Evolutionary conservation across 2,329 filamentous ascomycete genomes (phyloP).

Genomic region (Cladophialophora yegresii): DNA sequence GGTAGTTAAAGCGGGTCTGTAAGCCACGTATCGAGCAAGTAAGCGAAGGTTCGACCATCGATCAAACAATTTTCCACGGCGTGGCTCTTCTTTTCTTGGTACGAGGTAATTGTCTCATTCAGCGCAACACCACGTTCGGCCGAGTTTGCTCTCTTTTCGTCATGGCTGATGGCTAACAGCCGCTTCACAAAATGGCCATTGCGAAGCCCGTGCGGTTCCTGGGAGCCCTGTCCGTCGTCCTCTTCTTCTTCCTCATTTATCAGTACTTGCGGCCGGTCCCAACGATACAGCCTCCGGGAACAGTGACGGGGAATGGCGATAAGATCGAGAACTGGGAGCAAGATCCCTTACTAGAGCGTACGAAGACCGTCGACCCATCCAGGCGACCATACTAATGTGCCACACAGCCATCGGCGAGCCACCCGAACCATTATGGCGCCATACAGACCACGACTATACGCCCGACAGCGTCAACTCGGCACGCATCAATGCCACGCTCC

Average conservation of each 20-base stretch:
- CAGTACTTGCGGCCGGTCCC: constrained; percentile 66
- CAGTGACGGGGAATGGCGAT: constrained; percentile 44
- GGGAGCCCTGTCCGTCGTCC: constrained; percentile 67
- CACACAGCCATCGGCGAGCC: constrained; percentile 76
- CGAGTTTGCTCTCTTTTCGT: background rate
- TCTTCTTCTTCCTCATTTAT: constrained; percentile 78
- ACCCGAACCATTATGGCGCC: constrained; percentile 70
- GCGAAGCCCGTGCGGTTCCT: constrained; percentile 81
- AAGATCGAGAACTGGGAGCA: constrained; percentile 62
- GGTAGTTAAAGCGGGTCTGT: background rate
- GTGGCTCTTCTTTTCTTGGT: background rate
- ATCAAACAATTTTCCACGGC: background rate
- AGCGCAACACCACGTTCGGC: background rate
- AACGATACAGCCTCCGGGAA: constrained; percentile 38
- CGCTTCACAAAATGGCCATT: constrained; percentile 66
- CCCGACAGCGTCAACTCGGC: constrained; percentile 72
- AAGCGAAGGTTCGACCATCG: background rate
- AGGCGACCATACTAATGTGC: constrained; percentile 15
- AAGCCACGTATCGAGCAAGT: background rate
- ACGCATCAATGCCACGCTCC: constrained; percentile 88
- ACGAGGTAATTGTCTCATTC: background rate
- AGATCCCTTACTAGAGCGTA: constrained; percentile 87
- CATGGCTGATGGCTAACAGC: constrained; percentile 24
- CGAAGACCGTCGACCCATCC: constrained; percentile 42
- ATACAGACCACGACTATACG: constrained; percentile 73